A percentile compares a stretch with the other conserved stretches of the same genome.
phyloP scores from a whole-genome alignment of 345 rosid species.

The Toxicodendron radicans region DNA sequence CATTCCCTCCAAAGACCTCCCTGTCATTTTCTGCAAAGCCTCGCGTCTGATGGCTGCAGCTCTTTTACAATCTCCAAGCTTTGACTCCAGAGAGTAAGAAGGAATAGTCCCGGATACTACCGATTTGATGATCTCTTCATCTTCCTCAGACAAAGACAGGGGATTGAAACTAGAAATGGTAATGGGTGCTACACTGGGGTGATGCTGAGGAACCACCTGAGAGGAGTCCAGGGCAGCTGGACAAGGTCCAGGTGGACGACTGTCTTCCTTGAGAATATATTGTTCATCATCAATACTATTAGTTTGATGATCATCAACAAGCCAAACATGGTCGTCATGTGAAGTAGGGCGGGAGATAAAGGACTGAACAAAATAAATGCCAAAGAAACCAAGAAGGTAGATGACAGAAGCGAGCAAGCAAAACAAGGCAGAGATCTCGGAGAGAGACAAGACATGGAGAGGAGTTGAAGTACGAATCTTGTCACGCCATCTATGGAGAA shows the following conservation, averaged over 20 bases:
- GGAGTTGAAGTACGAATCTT: slow-evolving; percentile 41
- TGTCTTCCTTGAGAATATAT: neutral
- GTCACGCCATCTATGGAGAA: slow-evolving; percentile 52
- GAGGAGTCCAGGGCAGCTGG: too few species aligned
- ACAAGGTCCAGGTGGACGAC: neutral
- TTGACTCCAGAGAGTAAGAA: slow-evolving; percentile 45
- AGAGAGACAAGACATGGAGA: slow-evolving; percentile 35
- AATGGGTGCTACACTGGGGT: too few species aligned
- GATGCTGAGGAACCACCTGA: neutral
- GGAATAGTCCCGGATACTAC: slow-evolving; percentile 34
- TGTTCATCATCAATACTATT: neutral
- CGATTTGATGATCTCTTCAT: slow-evolving; percentile 33
- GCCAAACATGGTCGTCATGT: slow-evolving; percentile 2
- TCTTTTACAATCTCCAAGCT: slow-evolving; percentile 42
- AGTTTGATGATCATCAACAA: neutral
- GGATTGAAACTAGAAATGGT: neutral
- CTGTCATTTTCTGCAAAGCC: slow-evolving; percentile 41
- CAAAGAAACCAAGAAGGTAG: slow-evolving; percentile 41
- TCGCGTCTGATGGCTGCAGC: slow-evolving; percentile 45
- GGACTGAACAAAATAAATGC: slow-evolving; percentile 31
- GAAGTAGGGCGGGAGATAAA: slow-evolving; percentile 24
- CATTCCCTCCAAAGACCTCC: slow-evolving; percentile 40
- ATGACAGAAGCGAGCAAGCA: slow-evolving; percentile 29
- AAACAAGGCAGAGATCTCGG: slow-evolving; percentile 40
- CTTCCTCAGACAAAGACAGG: slow-evolving; percentile 26